phyloP scores from a whole-genome alignment of 257 asterid species.

The Solanum stenotomum region DNA sequence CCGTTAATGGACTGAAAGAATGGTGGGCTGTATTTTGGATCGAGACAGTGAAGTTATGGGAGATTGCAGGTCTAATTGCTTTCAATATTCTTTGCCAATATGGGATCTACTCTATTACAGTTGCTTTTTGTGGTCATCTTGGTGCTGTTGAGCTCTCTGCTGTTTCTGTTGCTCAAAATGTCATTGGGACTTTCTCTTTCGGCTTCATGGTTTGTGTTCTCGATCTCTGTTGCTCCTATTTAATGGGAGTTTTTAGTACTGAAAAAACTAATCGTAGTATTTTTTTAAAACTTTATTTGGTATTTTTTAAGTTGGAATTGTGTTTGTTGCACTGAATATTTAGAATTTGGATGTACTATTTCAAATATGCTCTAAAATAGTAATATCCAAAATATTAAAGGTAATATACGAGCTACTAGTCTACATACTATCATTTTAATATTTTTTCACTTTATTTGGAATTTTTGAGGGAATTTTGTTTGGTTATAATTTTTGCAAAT shows the following conservation, averaged over 20 bases:
- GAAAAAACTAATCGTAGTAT: background rate
- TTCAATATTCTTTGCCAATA: constrained; percentile 55
- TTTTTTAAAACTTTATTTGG: background rate
- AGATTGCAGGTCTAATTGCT: constrained; percentile 60
- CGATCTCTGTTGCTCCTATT: background rate
- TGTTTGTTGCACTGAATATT: background rate
- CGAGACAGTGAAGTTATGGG: constrained; percentile 61
- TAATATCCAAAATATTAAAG: no score
- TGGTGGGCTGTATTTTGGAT: constrained; percentile 42
- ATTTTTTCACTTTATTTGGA: no score
- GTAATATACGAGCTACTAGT: no score
- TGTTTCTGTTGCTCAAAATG: constrained; percentile 52
- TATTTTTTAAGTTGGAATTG: background rate
- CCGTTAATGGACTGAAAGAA: constrained; percentile 28
- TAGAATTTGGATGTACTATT: background rate
- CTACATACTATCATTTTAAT: no score
- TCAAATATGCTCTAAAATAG: background rate
- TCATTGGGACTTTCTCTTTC: constrained; percentile 49
- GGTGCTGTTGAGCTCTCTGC: constrained; percentile 64
- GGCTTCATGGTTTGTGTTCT: constrained; percentile 53
- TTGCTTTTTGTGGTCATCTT: constrained; percentile 63
- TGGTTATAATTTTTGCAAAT: background rate
- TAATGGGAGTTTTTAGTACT: background rate
- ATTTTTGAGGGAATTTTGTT: background rate
- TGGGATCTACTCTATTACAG: constrained; percentile 30